Percentiles rank a stretch among this genome's conserved stretches.
phyloP scores from a whole-genome alignment of 768 basidiomycete genomes.

The Asterophora lycoperdoides region DNA sequence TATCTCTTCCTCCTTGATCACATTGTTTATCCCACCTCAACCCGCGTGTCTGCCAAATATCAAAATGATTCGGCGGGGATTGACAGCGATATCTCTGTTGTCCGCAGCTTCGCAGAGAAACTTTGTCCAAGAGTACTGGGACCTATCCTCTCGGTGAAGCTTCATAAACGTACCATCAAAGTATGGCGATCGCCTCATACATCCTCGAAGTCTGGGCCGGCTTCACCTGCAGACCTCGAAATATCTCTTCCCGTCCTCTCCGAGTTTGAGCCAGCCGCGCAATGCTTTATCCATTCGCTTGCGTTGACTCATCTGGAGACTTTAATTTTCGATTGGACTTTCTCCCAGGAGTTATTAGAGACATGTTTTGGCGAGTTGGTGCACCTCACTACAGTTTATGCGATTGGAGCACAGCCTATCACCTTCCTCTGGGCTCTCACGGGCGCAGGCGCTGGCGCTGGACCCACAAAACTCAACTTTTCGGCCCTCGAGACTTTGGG shows the following conservation, averaged over 20 bases:
- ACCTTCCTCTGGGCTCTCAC: no score
- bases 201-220: not conserved
- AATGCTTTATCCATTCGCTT: no score
- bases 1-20: not conserved
- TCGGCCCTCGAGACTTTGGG: no score
- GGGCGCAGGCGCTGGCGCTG: no score
- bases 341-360: not conserved
- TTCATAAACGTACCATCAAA: not conserved
- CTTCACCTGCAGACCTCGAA: not conserved
- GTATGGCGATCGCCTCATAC: not conserved
- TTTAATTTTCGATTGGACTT: no score
- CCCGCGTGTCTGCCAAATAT: not conserved
- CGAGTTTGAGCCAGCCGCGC: no score
- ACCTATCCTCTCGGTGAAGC: not conserved
- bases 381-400: no score
- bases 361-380: no score
- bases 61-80: no score
- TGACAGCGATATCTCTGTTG: not conserved
- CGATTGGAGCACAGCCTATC: no score
- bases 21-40: not conserved
- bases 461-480: not conserved
- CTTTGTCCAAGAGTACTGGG: not conserved
- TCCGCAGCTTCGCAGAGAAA: not conserved
- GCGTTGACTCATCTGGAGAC: not conserved
- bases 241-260: not conserved